Evolutionary conservation across 352 stramenopile species (phyloP).

Genomic region (Phytophthora chlamydospora): DNA sequence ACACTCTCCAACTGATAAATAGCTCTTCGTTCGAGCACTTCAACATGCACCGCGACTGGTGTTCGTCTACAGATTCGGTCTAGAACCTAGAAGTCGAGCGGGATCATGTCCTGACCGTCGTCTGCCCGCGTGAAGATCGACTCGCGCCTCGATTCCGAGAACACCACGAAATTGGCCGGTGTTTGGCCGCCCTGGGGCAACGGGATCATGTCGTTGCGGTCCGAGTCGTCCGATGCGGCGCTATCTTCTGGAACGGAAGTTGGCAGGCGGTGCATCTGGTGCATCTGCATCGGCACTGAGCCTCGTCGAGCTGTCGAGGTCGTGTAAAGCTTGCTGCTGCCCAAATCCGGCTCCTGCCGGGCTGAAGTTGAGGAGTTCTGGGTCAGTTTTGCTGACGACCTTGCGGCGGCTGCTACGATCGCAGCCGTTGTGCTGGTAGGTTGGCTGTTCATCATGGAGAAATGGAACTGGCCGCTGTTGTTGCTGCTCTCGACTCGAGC

Average conservation of each 20-base stretch:
- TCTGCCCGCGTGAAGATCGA: constrained; percentile 42
- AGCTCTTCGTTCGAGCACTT: constrained; percentile 45
- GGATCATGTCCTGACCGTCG: constrained; percentile 50
- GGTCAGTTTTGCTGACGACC: background rate
- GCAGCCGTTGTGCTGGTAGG: constrained; percentile 24
- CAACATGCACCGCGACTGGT: constrained; percentile 17
- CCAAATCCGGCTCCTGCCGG: constrained; percentile 7
- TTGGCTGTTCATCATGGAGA: constrained; percentile 31
- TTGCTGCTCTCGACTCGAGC: constrained; percentile 6
- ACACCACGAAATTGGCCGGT: constrained; percentile 36
- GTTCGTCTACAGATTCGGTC: constrained; percentile 9
- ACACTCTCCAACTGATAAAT: constrained; percentile 43
- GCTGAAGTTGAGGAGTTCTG: background rate
- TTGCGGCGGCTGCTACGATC: constrained; percentile 32
- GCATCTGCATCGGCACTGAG: constrained; percentile 21
- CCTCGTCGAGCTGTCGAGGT: constrained; percentile 22
- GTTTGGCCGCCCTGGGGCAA: constrained; percentile 22
- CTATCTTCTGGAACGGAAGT: constrained; percentile 27
- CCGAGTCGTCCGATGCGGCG: constrained; percentile 18
- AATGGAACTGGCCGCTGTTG: constrained; percentile 24
- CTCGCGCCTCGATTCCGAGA: constrained; percentile 42
- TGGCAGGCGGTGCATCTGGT: constrained; percentile 26
- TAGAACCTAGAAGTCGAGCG: constrained; percentile 37
- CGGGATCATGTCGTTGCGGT: constrained; percentile 43
- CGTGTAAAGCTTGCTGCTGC: constrained; percentile 27